Conservation (phyloP, 345 rosid genomes). For the Angophora floribunda region DNA sequence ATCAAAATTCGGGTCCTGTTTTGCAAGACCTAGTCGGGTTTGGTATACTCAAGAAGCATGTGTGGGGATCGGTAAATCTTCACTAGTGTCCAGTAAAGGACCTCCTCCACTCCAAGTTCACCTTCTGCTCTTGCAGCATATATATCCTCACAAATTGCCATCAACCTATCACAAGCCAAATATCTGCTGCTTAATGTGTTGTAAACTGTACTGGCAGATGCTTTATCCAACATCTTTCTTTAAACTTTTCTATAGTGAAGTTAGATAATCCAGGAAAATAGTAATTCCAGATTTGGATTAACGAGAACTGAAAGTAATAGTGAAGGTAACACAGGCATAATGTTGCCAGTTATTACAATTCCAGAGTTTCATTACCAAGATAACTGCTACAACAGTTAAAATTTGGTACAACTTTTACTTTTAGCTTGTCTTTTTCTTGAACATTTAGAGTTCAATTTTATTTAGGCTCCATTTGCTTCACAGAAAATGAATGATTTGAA, state of each 20-base stretch:
- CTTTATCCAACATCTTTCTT: neutral
- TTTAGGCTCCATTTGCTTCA: neutral
- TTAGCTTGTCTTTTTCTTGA: neutral
- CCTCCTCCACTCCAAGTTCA: constrained; percentile 94
- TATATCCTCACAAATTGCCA: constrained; percentile 95
- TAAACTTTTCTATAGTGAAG: neutral
- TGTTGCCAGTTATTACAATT: neutral
- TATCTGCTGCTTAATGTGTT: neutral
- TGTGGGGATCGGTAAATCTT: constrained; percentile 97
- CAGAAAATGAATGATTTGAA: too few species aligned
- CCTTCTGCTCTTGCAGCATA: constrained; percentile 97
- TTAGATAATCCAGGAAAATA: neutral
- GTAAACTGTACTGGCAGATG: neutral
- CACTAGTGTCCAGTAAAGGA: constrained; percentile 94
- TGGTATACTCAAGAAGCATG: constrained; percentile 92
- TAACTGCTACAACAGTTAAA: neutral
- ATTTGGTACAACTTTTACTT: neutral
- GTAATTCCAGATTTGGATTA: neutral
- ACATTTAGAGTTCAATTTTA: neutral
- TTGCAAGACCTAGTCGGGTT: constrained; percentile 43
- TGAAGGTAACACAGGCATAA: neutral
- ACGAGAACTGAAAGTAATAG: neutral
- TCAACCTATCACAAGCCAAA: constrained; percentile 38
- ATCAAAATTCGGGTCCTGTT: neutral
- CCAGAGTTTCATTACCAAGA: neutral